Conservation (phyloP, 2,329 filamentous ascomycete genomes). For the Talaromyces sp. region DNA sequence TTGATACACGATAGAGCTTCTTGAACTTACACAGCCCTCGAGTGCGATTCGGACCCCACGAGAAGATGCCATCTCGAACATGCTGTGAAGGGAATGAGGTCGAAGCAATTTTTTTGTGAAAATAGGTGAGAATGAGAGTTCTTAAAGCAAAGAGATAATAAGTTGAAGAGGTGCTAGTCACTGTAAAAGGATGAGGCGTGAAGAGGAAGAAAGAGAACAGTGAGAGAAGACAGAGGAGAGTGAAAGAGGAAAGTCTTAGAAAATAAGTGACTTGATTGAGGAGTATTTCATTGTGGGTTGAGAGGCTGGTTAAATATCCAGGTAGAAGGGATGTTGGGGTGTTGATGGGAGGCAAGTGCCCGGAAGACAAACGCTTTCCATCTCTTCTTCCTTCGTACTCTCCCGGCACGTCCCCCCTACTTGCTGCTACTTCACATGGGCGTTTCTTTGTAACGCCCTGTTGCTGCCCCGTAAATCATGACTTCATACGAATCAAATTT, state of each 20-base stretch:
- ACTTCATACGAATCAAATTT: conserved; percentile 20
- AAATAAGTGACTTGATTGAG: neutral
- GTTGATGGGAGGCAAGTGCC: neutral
- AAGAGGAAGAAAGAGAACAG: neutral
- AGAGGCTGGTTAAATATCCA: neutral
- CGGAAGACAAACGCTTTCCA: neutral
- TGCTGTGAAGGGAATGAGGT: neutral
- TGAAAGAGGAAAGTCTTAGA: neutral
- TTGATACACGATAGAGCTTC: neutral
- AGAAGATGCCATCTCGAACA: neutral
- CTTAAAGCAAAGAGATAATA: neutral
- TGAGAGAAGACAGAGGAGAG: neutral
- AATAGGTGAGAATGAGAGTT: no score
- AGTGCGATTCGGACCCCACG: conserved; percentile 64
- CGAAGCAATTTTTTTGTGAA: neutral
- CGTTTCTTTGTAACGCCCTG: neutral
- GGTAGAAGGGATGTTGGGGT: neutral
- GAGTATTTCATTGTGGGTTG: neutral
- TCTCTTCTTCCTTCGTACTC: neutral
- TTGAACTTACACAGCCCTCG: conserved; percentile 70
- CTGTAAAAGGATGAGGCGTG: neutral
- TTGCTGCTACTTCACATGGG: neutral
- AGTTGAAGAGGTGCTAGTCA: no score
- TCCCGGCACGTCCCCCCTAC: neutral
- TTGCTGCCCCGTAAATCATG: conserved; percentile 15